phyloP scores from a whole-genome alignment of 2,329 filamentous ascomycete genomes.

The Fonsecaea monophora region DNA sequence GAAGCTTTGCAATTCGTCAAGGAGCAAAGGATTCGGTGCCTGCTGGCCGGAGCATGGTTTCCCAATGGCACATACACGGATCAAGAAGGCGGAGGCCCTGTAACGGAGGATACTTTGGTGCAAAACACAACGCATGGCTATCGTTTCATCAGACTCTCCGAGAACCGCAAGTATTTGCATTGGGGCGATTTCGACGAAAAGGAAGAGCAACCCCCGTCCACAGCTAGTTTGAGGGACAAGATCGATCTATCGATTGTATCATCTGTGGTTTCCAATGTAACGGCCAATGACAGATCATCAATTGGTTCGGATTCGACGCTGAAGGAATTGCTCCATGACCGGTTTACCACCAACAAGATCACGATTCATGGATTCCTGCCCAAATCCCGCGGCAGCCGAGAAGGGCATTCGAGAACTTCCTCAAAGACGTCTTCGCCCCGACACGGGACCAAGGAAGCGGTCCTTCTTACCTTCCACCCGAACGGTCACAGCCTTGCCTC shows the following conservation, averaged over 20 bases:
- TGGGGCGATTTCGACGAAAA: constrained; percentile 81
- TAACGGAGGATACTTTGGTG: constrained; percentile 45
- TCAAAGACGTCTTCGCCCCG: constrained; percentile 39
- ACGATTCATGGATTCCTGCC: constrained; percentile 79
- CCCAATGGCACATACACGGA: constrained; percentile 59
- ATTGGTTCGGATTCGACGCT: constrained; percentile 30
- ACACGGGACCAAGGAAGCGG: constrained; percentile 65
- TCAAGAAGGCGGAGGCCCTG: constrained; percentile 47
- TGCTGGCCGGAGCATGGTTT: constrained; percentile 92
- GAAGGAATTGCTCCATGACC: constrained; percentile 46
- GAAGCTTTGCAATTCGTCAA: constrained; percentile 96
- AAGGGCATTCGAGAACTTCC: constrained; percentile 44
- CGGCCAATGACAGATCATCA: constrained; percentile 56
- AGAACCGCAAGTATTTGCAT: constrained; percentile 88
- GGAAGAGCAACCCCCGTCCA: constrained; percentile 64
- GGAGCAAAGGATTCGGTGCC: constrained; percentile 89
- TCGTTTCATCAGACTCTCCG: constrained; percentile 86
- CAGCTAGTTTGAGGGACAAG: constrained; percentile 42
- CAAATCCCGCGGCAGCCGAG: constrained; percentile 41
- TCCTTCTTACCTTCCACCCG: constrained; percentile 83
- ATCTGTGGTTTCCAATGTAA: constrained; percentile 91
- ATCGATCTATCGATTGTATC: constrained; percentile 86
- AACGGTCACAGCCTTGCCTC: constrained; percentile 81
- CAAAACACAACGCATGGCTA: constrained; percentile 64
- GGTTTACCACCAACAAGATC: constrained; percentile 74